Conservation (phyloP, 2,329 filamentous ascomycete species). For the Trichoderma harzianum region DNA sequence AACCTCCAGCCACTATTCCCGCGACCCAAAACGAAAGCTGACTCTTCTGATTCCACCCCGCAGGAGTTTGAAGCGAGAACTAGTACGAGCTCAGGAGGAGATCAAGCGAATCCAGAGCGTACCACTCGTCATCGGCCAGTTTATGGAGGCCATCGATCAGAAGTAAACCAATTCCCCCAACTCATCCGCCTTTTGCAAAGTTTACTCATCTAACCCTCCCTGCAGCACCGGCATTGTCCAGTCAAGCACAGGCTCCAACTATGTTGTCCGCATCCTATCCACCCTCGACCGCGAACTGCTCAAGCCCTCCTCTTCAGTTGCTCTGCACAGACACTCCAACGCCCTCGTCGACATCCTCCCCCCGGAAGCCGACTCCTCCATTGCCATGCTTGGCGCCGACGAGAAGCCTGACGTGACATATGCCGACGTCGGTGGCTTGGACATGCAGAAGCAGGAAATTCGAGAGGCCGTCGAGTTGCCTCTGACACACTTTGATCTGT, state of each 20-base stretch:
- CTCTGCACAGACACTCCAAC: conserved; percentile 96
- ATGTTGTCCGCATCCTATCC: conserved; percentile 96
- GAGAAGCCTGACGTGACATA: conserved; percentile 99
- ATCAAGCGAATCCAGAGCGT: conserved; percentile 99
- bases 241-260: conserved; percentile 97
- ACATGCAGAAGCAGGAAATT: conserved; percentile 99
- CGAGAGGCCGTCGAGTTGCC: conserved; percentile 95
- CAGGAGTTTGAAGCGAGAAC: conserved; percentile 92
- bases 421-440: conserved; percentile 92
- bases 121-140: conserved; percentile 95
- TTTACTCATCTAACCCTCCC: neutral
- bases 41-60: conserved; percentile 23
- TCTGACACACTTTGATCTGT: conserved; percentile 95
- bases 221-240: conserved; percentile 93
- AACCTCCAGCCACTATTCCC: neutral
- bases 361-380: conserved; percentile 97
- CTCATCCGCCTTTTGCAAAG: neutral
- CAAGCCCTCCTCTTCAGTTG: conserved; percentile 96
- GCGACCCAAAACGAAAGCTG: neutral
- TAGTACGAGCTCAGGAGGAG: conserved; percentile 96
- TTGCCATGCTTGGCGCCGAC: conserved; percentile 93
- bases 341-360: conserved; percentile 97
- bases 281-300: conserved; percentile 97
- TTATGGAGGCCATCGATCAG: conserved; percentile 99
- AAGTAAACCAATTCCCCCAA: conserved; percentile 57